Base-by-base conservation (phyloP, 768 basidiomycete species). In the Amanita fuliginea region DNA sequence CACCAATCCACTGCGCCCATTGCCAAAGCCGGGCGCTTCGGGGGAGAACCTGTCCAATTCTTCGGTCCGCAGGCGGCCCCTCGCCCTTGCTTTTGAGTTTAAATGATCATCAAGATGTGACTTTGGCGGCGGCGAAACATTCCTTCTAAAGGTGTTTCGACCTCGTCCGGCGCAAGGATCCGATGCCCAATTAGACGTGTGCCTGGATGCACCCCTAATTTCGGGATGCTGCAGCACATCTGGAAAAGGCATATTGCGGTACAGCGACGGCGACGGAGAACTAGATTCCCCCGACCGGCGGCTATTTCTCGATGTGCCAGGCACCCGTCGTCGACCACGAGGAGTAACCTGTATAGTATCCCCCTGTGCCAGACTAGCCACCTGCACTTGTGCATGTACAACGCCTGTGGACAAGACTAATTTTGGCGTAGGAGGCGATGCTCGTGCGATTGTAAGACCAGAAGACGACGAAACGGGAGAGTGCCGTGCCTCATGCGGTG, bases 341-440 rank as follows among this genome's bases (percentile, higher is more conserved):
- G 77, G 74, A 2, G 78, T 74, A 18, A 66, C 60, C 51, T 72
- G 68, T 7, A 65, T 54, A 14, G 65, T 54, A 43, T 67, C 58
- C 19, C 57, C 44, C 53, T 46, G 40, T 58, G 16, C 16, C 33
- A 60, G 16, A 55, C 47, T 40, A 54, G 55, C 8, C 59, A 10
- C 61, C 53, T 16, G 57, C 49, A 39, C 11, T 18, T 53, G 57
- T 39, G 61, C 49, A 13, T 56, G 49, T 11, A 63, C 61, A 46
- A 64, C 47, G 18, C 61, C 60, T 4, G 63, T 65, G 54, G 59
- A 41, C 44, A 68, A 62, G 30, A 64, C 57, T 52, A 69, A 62
- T 65, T 75, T 81, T 57, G 80, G 81, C 4, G 81, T 82, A 3
- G 80, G 78, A 44, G 80, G 80, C 30, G 80, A 80, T 13, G 68